These are phyloP conservation scores for Alternaria gansuensis DNA, from an alignment of 2,329 filamentous ascomycete species.

Conservation along the genomic window DNA sequence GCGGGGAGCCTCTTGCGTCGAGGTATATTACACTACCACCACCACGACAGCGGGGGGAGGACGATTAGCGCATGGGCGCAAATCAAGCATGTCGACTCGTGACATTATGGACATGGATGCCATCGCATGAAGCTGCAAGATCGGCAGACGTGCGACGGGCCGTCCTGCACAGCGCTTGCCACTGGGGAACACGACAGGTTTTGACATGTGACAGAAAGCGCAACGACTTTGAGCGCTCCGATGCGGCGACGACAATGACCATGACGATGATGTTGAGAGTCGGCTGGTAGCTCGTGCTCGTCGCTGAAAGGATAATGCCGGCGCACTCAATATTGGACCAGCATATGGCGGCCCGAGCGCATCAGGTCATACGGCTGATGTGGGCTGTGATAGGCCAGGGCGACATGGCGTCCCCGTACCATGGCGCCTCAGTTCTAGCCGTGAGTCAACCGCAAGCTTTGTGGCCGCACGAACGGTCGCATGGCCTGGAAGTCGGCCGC, in stretches of 20 bases:
- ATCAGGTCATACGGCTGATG: slow-evolving; percentile 28
- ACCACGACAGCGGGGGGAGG: slow-evolving; percentile 1
- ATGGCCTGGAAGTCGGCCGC: slow-evolving; percentile 23
- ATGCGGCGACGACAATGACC: slow-evolving; percentile 13
- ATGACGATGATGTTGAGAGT: slow-evolving; percentile 13
- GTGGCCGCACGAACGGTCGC: slow-evolving; percentile 39
- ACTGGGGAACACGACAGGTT: slow-evolving; percentile 37
- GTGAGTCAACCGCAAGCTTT: slow-evolving; percentile 25
- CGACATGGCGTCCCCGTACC: slow-evolving; percentile 31
- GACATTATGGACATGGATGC: slow-evolving; percentile 38
- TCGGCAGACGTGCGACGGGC: slow-evolving; percentile 43
- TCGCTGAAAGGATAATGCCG: slow-evolving; percentile 30
- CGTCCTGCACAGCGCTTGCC: slow-evolving; percentile 38
- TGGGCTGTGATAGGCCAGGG: slow-evolving; percentile 40
- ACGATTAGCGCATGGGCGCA: slow-evolving; percentile 24
- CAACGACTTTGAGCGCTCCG: slow-evolving; percentile 1
- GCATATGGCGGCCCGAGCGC: slow-evolving; percentile 40
- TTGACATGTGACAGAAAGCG: slow-evolving; percentile 43
- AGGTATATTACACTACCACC: slow-evolving; percentile 16
- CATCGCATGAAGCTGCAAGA: slow-evolving; percentile 26
- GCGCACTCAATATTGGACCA: slow-evolving; percentile 21
- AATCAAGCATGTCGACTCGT: slow-evolving; percentile 29
- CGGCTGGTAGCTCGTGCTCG: slow-evolving; percentile 26
- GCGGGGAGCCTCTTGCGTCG: slow-evolving; percentile 10
- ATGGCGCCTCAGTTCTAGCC: slow-evolving; percentile 28